phyloP scores from a whole-genome alignment of 2,329 filamentous ascomycete species.

The Fusarium brevicatenulatum region DNA sequence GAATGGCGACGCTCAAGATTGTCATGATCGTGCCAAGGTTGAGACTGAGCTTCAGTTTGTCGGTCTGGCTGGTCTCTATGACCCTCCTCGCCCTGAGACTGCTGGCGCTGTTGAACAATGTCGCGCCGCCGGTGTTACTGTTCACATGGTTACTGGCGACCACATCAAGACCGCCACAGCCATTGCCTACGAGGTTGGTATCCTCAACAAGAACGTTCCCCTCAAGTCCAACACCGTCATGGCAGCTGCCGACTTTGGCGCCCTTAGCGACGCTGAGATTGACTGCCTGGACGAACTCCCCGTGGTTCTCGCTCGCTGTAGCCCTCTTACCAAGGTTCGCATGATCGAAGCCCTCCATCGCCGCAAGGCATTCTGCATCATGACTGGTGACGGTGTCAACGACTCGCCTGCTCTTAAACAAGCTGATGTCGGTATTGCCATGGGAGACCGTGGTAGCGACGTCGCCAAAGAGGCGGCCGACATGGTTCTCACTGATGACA shows the following conservation, averaged over 20 bases:
- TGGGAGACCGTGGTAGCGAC: constrained; percentile 76
- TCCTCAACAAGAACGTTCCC: constrained; percentile 56
- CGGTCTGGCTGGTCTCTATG: constrained; percentile 78
- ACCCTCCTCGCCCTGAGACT: constrained; percentile 76
- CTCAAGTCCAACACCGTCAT: constrained; percentile 62
- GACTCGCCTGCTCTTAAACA: constrained; percentile 78
- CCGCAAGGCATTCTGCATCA: constrained; percentile 74
- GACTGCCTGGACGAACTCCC: constrained; percentile 70
- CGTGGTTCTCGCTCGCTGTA: constrained; percentile 75
- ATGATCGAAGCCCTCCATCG: constrained; percentile 80
- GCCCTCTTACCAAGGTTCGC: constrained; percentile 76
- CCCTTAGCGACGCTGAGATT: constrained; percentile 69
- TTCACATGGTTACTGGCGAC: constrained; percentile 77
- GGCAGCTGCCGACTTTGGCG: constrained; percentile 71
- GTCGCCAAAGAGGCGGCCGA: constrained; percentile 85
- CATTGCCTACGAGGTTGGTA: constrained; percentile 73
- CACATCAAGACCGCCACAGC: constrained; percentile 74
- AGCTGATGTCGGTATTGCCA: constrained; percentile 80
- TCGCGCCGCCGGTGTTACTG: constrained; percentile 69
- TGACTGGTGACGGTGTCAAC: constrained; percentile 81
- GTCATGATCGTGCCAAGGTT: constrained; percentile 61
- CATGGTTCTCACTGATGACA: constrained; percentile 89
- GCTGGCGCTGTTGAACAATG: constrained; percentile 68
- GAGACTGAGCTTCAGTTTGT: constrained; percentile 70
- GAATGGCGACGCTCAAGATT: constrained; percentile 48